Percentiles rank a stretch among this genome's conserved stretches.
phyloP scores from a whole-genome alignment of 2,329 filamentous ascomycete genomes.

The Monosporascus sp. region DNA sequence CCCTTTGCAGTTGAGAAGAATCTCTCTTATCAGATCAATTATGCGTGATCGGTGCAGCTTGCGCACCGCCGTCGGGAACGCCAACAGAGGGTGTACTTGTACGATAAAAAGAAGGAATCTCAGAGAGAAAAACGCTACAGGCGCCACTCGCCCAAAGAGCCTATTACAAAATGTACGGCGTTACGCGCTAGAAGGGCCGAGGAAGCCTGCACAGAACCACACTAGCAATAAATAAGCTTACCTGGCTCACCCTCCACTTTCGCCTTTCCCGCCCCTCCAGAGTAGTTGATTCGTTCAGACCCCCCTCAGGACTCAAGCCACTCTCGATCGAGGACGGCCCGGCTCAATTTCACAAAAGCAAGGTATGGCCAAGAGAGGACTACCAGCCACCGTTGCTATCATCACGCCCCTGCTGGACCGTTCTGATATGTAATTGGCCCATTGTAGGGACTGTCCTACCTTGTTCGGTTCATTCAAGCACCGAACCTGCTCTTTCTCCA shows the following conservation, averaged over 20 bases:
- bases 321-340: background rate
- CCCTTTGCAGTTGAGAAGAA: too few relatives aligned
- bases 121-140: background rate
- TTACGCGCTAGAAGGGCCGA: slow-evolving; percentile 30
- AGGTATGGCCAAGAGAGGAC: background rate
- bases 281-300: background rate
- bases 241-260: background rate
- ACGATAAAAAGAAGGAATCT: background rate
- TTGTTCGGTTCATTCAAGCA: slow-evolving; percentile 21
- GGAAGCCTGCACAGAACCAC: slow-evolving; percentile 30
- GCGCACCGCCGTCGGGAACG: too few relatives aligned
- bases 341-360: background rate
- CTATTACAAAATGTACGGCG: background rate
- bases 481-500: slow-evolving; percentile 8
- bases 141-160: too few relatives aligned
- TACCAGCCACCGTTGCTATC: background rate
- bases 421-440: background rate
- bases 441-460: slow-evolving; percentile 1
- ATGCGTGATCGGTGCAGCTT: too few relatives aligned
- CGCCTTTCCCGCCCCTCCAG: background rate
- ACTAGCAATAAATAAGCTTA: slow-evolving; percentile 6
- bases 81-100: background rate
- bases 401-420: background rate
- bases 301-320: background rate
- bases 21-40: background rate